Percentiles rank a stretch among this genome's conserved stretches.
Conservation (phyloP, 2,329 filamentous ascomycete genomes). For the Colletotrichum spinosum region DNA sequence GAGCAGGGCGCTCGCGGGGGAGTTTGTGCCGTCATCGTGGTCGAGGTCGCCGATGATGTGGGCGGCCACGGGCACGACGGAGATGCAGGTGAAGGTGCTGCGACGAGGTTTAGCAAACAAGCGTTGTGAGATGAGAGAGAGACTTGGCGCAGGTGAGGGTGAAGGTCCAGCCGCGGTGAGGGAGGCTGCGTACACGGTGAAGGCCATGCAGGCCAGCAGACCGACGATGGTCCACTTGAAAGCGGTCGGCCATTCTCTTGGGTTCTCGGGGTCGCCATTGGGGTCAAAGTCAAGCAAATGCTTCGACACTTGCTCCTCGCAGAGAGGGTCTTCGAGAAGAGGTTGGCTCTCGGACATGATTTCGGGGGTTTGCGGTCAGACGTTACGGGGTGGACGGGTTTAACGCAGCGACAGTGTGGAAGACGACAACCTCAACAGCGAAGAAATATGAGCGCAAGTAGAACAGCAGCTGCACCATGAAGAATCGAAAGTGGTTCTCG, state of each 20-base stretch:
- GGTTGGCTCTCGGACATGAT: conserved; percentile 27
- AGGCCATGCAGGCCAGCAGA: conserved; percentile 65
- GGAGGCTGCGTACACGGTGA: conserved; percentile 60
- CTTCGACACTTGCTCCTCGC: conserved; percentile 31
- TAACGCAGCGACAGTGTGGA: too few species aligned
- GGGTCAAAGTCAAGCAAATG: conserved; percentile 38
- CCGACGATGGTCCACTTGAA: conserved; percentile 67
- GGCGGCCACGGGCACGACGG: conserved; percentile 64
- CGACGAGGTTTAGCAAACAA: background rate
- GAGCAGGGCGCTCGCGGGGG: conserved; percentile 67
- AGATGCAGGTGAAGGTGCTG: conserved; percentile 69
- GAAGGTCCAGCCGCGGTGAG: conserved; percentile 7
- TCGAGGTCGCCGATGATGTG: conserved; percentile 62
- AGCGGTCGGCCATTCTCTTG: conserved; percentile 61
- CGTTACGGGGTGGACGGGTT: background rate
- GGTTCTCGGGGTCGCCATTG: conserved; percentile 50
- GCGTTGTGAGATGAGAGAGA: background rate
- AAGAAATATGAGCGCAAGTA: background rate
- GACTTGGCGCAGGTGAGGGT: background rate
- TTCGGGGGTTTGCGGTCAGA: background rate
- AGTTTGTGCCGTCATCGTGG: conserved; percentile 48
- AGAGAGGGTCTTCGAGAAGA: conserved; percentile 31
- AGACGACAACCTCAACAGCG: background rate
- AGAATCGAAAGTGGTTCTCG: background rate
- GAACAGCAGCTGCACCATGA: conserved; percentile 8